These are phyloP conservation scores for Naganishia vishniacii DNA, from an alignment of 768 basidiomycete genomes.

Conservation along the genomic window DNA sequence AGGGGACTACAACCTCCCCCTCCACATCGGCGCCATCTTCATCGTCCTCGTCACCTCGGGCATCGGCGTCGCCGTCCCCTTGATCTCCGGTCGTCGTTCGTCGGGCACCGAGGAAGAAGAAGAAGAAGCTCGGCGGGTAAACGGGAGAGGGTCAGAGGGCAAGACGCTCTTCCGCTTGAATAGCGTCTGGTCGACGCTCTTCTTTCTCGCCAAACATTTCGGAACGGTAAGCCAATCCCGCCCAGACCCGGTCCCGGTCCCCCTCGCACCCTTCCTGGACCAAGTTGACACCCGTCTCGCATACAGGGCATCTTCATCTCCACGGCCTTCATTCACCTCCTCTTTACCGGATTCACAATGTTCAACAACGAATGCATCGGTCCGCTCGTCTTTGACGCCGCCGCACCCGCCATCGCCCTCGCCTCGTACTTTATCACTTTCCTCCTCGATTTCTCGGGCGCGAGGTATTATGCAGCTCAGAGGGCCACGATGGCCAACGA, in stretches of 20 bases:
- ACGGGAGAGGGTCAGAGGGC: not conserved
- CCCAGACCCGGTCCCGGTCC: too few species aligned
- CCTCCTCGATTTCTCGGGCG: conserved; percentile 44
- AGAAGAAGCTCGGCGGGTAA: conserved; percentile 3
- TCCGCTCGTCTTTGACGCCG: conserved; percentile 45
- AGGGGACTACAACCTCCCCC: conserved; percentile 33
- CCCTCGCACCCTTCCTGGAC: too few species aligned
- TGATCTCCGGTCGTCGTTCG: conserved; percentile 30
- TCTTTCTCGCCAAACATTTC: conserved; percentile 43
- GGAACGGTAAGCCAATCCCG: conserved; percentile 37
- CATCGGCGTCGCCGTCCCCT: conserved; percentile 36
- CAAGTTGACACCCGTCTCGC: too few species aligned
- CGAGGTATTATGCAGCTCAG: conserved; percentile 25
- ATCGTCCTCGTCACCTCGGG: conserved; percentile 39
- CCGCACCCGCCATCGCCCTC: conserved; percentile 46
- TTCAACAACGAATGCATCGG: conserved; percentile 47
- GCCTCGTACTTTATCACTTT: conserved; percentile 44
- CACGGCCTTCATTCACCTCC: conserved; percentile 48
- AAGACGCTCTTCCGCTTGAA: conserved; percentile 18
- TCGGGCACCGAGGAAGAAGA: too few species aligned
- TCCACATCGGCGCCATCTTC: conserved; percentile 42
- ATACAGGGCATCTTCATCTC: conserved; percentile 45
- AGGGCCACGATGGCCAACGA: not conserved
- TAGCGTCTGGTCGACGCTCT: conserved; percentile 33
- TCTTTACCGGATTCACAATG: conserved; percentile 49